phyloP scores from a whole-genome alignment of 73 alveolate species.

The Blepharisma japonicum region DNA sequence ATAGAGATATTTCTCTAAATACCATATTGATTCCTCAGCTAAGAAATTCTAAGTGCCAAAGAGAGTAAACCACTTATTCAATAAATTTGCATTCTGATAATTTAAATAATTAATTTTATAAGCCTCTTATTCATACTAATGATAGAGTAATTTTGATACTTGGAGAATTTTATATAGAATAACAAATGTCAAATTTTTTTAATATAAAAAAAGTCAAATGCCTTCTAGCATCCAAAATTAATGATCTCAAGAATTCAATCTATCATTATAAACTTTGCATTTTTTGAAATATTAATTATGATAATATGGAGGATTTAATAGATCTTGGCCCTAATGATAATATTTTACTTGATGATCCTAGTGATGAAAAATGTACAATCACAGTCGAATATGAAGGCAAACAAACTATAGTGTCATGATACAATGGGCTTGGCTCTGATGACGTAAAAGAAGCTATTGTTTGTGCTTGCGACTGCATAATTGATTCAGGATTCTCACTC shows the following conservation, averaged over 20 bases:
- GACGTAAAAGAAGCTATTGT: constrained; percentile 48
- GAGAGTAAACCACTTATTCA: too few relatives aligned
- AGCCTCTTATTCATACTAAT: too few relatives aligned
- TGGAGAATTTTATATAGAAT: too few relatives aligned
- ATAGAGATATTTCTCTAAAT: too few relatives aligned
- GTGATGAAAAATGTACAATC: constrained; percentile 36
- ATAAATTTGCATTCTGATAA: too few relatives aligned
- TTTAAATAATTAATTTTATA: too few relatives aligned
- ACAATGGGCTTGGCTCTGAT: constrained; percentile 26
- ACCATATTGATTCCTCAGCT: too few relatives aligned
- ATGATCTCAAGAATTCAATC: constrained; percentile 9
- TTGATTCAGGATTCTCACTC: constrained; percentile 49
- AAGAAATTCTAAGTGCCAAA: too few relatives aligned
- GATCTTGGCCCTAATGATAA: constrained; percentile 22
- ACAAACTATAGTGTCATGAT: constrained; percentile 40
- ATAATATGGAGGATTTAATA: constrained; percentile 24
- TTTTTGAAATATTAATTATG: not conserved
- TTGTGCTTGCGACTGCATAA: constrained; percentile 49
- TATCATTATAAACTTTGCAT: not conserved
- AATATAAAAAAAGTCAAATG: not conserved
- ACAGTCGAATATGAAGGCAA: constrained; percentile 34
- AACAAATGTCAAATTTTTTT: too few relatives aligned
- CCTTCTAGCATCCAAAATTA: constrained; percentile 44
- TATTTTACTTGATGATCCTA: constrained; percentile 31
- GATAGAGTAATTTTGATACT: too few relatives aligned